Evolutionary conservation across 805 yeast genomes (phyloP), one percentile per base, ranked within the genome.

Genomic region (Saccharomycopsis amapae): DNA sequence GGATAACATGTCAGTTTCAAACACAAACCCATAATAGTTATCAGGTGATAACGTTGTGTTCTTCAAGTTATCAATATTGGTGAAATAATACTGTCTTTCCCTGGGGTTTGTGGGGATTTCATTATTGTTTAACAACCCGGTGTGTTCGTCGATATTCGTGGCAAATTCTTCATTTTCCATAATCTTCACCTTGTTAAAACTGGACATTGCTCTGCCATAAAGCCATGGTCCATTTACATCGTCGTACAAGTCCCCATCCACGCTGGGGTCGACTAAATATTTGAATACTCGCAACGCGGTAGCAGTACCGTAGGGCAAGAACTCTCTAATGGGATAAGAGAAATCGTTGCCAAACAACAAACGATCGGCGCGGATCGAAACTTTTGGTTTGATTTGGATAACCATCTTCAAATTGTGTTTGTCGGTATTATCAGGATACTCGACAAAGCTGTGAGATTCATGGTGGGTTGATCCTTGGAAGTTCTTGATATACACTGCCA

Each of bases 281-380:
- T 72, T 71, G 65, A 79, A 81, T 28, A 79, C 61, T 48, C 69
- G 68, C 52, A 77, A 64, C 0, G 84, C 86, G 1, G 75, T 59
- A 3, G 76, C 66, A 24, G 68, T 65, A 3, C 78, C 77, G 58
- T 66, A 66, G 2, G 88, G 88, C 9, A 81, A 67, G 44, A 67
- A 67, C 40, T 78, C 78, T 26, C 70, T 63, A 26, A 81, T 71
- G 0, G 85, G 79, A n/a, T 65, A 57, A 7, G 71, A 75, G 57
- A 79, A 78, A 55, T 81, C 87, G 56, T 81, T 81, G 1, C 88
- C 88, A 62, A 77, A 81, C n/a, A 76, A 48, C 34, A 81, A 61
- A n/a, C 70, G 68, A 35, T 72, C 66, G 2, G 83, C 85, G 17
- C 54, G 56, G n/a, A 79, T 17, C n/a, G 10, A 6, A 17, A 17